A percentile compares a stretch with the other conserved stretches of the same genome.
Conservation (phyloP, 2,329 filamentous ascomycete genomes). For the Boeremia exigua region DNA sequence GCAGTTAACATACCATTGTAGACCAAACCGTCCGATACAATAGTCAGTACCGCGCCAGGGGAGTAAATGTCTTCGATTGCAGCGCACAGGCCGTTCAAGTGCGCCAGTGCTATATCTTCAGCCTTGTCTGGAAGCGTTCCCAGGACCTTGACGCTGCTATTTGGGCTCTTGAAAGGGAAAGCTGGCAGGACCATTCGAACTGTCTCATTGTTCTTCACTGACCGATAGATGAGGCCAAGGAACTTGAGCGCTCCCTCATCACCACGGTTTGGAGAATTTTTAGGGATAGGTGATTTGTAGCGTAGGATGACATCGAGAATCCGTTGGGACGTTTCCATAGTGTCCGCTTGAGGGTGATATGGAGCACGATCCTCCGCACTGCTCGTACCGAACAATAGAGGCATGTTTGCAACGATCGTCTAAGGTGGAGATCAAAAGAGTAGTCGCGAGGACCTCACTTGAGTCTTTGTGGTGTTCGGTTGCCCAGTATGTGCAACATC, state of each 20-base stretch:
- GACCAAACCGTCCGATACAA: slow-evolving; percentile 52
- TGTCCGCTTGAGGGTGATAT: neutral
- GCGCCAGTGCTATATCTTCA: slow-evolving; percentile 51
- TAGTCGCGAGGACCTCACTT: neutral
- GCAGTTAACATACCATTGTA: slow-evolving; percentile 40
- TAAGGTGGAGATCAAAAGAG: neutral
- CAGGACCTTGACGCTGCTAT: slow-evolving; percentile 61
- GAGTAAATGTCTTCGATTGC: slow-evolving; percentile 49
- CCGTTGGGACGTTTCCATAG: slow-evolving; percentile 7
- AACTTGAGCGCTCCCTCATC: slow-evolving; percentile 23
- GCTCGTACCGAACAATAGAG: slow-evolving; percentile 5
- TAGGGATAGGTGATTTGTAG: slow-evolving; percentile 20
- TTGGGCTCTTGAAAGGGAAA: slow-evolving; percentile 69
- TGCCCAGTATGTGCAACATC: neutral
- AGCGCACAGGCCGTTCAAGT: slow-evolving; percentile 50
- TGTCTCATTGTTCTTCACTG: slow-evolving; percentile 19
- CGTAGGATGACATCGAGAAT: slow-evolving; percentile 20
- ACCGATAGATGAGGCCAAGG: slow-evolving; percentile 19
- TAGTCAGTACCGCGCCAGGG: slow-evolving; percentile 48
- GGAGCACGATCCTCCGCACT: neutral
- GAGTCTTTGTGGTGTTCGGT: neutral
- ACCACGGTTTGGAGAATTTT: slow-evolving; percentile 12
- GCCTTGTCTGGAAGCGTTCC: slow-evolving; percentile 53
- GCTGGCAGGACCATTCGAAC: slow-evolving; percentile 55
- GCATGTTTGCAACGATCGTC: slow-evolving; percentile 3